Evolutionary conservation across 164 flowering plant species (phyloP), one percentile per base, ranked within the genome.

Genomic region (Stephania japonica): DNA sequence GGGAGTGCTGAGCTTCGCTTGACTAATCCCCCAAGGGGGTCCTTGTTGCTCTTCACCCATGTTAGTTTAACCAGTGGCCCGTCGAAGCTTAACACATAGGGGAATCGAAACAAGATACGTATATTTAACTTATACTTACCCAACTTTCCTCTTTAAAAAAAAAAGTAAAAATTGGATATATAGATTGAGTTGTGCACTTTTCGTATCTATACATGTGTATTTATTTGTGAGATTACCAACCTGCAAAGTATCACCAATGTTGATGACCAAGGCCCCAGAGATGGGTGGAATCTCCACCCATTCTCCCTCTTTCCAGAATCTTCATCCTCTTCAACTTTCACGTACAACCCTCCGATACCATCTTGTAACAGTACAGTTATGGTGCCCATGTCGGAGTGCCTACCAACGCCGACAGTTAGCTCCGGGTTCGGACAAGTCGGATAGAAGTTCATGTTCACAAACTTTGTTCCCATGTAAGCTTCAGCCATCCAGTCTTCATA

Each of bases 401-500:
- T 76, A 2, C 88, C 85, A 0, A 78, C 84, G n/a, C 86, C 88
- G 1, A 81, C 78, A 0, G 88, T 83, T 26, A 83, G 79, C 5
- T 85, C 88, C 4, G 86, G 86, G 69, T 72, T 79, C 1, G 88
- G 88, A 69, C 88, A 85, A 32, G 77, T 68, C 11, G 88, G 88
- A 66, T 83, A 85, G 72, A 63, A 83, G 69, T 83, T 83, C 85
- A 85, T 81, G 72, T 80, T 77, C 0, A 81, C 82, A 78, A 73
- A 76, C 50, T 67, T 78, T 56, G 70, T 1, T 0, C 82, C 83
- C 1, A 74, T 72, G 6, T 80, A 73, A 12, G 67, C 84, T 26
- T 81, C 85, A 0, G 75, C 70, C 72, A 41, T 78, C 0, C 76
- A 50, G 7, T 83, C 82, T 19, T 82, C 83, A 19, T 76, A 19